phyloP scores from a whole-genome alignment of 176 grass and related monocot genomes.

The Oryza glaberrima region DNA sequence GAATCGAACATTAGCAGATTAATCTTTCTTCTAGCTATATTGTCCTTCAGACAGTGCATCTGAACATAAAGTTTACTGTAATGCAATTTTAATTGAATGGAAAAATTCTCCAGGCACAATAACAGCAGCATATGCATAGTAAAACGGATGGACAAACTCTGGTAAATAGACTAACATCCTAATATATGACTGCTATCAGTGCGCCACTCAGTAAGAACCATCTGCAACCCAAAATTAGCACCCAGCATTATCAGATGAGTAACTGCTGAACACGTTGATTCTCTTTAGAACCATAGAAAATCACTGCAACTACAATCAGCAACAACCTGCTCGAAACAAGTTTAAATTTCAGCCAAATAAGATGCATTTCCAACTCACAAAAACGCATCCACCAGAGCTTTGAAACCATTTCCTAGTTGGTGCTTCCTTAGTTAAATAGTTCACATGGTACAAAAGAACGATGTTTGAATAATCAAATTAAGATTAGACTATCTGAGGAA shows the following conservation, averaged over 20 bases:
- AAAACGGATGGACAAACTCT: background rate
- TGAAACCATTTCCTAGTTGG: background rate
- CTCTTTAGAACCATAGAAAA: background rate
- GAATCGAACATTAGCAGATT: background rate
- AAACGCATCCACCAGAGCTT: background rate
- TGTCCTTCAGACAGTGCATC: background rate
- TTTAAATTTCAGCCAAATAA: conserved; percentile 4
- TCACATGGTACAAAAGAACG: background rate
- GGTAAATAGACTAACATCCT: background rate
- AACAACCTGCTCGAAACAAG: background rate
- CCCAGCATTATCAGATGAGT: no score
- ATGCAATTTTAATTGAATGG: background rate
- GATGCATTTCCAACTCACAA: background rate
- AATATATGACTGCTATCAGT: background rate
- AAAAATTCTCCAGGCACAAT: background rate
- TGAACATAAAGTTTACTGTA: background rate
- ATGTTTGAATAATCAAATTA: background rate
- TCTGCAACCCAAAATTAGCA: no score
- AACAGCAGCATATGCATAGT: background rate
- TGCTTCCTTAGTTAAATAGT: background rate
- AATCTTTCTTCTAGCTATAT: background rate
- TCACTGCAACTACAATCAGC: background rate
- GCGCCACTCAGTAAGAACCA: background rate
- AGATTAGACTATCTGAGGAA: background rate
- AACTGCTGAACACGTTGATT: background rate